These are phyloP conservation scores for Vaccinium darrowii DNA, from an alignment of 148 eudicot genomes.

Conservation along the genomic window DNA sequence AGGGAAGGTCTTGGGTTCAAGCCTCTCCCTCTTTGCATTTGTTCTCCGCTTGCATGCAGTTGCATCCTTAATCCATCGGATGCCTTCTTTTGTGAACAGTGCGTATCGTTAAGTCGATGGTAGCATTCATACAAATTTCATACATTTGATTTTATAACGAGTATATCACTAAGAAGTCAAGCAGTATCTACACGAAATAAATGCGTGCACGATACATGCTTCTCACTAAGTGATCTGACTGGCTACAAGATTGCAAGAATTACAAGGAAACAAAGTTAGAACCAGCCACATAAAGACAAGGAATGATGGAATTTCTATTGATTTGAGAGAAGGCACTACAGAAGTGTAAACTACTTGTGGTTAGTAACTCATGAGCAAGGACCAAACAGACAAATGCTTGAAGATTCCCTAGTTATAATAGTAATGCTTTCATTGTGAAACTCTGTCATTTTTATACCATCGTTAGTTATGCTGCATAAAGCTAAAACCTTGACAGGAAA, in stretches of 20 bases:
- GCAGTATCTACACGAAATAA: neutral
- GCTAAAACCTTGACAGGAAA: conserved; percentile 6
- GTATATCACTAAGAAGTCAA: neutral
- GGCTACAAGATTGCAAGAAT: neutral
- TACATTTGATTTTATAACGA: neutral
- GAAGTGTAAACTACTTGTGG: neutral
- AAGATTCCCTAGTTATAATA: neutral
- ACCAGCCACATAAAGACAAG: neutral
- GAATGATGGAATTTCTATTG: neutral
- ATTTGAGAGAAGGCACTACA: conserved; percentile 1
- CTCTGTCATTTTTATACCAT: neutral
- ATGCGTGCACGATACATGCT: neutral
- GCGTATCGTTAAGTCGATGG: neutral
- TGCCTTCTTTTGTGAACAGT: neutral
- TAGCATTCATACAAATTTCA: neutral
- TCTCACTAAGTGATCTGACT: conserved; percentile 4
- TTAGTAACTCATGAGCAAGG: neutral
- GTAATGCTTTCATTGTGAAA: neutral
- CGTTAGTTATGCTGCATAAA: conserved; percentile 16
- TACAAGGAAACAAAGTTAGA: neutral
- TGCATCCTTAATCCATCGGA: neutral
- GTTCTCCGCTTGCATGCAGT: neutral
- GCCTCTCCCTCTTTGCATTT: too few species aligned
- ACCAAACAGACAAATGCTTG: conserved; percentile 2
- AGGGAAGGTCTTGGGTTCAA: too few species aligned